These are phyloP conservation scores for Eimeria praecox DNA, from an alignment of 169 alveolate species.

Conservation along the genomic window DNA sequence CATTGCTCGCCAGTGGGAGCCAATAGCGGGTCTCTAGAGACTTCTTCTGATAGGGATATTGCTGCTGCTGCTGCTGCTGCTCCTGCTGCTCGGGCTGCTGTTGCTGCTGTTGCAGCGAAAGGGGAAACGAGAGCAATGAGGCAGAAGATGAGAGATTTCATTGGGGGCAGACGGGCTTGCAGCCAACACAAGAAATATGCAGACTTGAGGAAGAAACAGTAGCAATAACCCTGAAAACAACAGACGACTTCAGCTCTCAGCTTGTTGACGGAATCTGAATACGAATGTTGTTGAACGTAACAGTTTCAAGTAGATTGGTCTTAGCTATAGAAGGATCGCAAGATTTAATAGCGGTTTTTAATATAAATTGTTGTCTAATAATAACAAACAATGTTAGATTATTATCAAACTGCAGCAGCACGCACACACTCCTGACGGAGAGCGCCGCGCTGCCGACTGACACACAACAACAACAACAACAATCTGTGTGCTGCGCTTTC, in stretches of 20 bases:
- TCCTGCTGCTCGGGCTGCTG: neutral
- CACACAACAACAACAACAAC: neutral
- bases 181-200: neutral
- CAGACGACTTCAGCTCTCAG: neutral
- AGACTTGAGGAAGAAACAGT: neutral
- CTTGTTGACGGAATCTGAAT: neutral
- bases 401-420: neutral
- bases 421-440: neutral
- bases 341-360: neutral
- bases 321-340: neutral
- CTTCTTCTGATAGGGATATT: neutral
- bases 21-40: neutral
- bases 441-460: conserved; percentile 36
- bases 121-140: neutral
- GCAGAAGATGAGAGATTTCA: neutral
- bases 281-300: neutral
- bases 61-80: neutral
- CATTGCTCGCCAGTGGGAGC: conserved; percentile 15
- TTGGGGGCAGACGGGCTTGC: neutral
- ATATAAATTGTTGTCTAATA: neutral
- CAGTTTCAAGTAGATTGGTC: neutral
- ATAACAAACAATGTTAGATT: neutral
- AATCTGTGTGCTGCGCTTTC: neutral
- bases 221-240: neutral
- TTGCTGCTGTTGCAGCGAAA: neutral